These are phyloP conservation scores for Vaccinium corymbosum DNA, from an alignment of 148 eudicot species.

Conservation along the genomic window DNA sequence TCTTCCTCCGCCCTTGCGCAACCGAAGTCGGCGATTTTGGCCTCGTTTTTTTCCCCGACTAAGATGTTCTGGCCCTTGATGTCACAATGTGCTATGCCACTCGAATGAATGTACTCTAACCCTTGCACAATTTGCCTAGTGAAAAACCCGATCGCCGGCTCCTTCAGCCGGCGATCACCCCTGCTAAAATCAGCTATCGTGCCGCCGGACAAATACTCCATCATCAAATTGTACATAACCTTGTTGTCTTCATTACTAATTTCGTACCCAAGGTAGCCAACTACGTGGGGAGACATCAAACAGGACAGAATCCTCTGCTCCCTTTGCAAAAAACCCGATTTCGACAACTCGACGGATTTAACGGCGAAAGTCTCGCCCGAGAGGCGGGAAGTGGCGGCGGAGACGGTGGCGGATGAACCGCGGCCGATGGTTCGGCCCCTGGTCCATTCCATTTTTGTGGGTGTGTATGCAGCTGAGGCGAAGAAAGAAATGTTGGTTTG, in stretches of 20 bases:
- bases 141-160: constrained; percentile 27
- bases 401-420: constrained; percentile 47
- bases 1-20: constrained; percentile 27
- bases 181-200: constrained; percentile 30
- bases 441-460: constrained; percentile 31
- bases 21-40: constrained; percentile 61
- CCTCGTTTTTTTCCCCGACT: constrained; percentile 22
- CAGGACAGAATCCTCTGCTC: constrained; percentile 33
- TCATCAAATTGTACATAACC: constrained; percentile 32
- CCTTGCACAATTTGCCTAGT: constrained; percentile 32
- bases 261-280: constrained; percentile 34
- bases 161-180: constrained; percentile 17
- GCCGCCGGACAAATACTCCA: constrained; percentile 46
- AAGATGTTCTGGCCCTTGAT: constrained; percentile 43
- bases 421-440: constrained; percentile 43
- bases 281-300: constrained; percentile 38
- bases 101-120: constrained; percentile 34
- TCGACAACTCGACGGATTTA: constrained; percentile 33
- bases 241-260: constrained; percentile 12
- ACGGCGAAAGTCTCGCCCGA: constrained; percentile 45
- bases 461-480: neutral
- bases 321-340: constrained; percentile 24
- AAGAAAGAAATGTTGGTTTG: neutral
- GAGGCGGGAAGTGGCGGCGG: constrained; percentile 31
- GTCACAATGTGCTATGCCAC: constrained; percentile 43